A percentile compares a stretch with the other conserved stretches of the same genome.
These are phyloP conservation scores for Penicillium brasilianum DNA, from an alignment of 2,329 filamentous ascomycete species.

Conservation along the genomic window DNA sequence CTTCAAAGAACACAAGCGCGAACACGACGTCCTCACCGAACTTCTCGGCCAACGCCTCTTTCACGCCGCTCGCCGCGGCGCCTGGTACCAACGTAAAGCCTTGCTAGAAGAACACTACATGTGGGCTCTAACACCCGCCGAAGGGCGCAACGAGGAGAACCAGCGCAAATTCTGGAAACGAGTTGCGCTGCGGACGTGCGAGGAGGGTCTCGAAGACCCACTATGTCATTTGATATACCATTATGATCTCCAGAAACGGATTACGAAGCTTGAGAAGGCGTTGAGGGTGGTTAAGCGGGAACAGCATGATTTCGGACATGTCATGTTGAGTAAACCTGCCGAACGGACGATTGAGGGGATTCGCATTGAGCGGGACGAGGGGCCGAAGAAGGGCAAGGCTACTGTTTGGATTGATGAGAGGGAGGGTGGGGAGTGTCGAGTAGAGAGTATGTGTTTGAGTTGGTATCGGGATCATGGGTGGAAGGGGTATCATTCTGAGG, in stretches of 20 bases:
- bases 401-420: slow-evolving; percentile 86
- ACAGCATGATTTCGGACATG: slow-evolving; percentile 92
- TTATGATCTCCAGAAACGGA: slow-evolving; percentile 90
- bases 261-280: slow-evolving; percentile 86
- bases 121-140: slow-evolving; percentile 62
- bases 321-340: slow-evolving; percentile 74
- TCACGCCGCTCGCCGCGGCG: slow-evolving; percentile 79
- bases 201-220: slow-evolving; percentile 81
- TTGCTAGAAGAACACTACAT: slow-evolving; percentile 96
- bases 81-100: slow-evolving; percentile 96
- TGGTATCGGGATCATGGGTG: slow-evolving; percentile 82
- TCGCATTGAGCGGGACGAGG: slow-evolving; percentile 69
- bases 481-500: slow-evolving; percentile 95
- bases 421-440: slow-evolving; percentile 75
- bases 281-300: slow-evolving; percentile 81
- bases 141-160: slow-evolving; percentile 57
- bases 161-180: slow-evolving; percentile 85
- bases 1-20: slow-evolving; percentile 77
- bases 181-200: slow-evolving; percentile 78
- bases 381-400: slow-evolving; percentile 51
- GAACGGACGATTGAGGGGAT: slow-evolving; percentile 78
- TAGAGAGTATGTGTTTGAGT: slow-evolving; percentile 92
- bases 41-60: slow-evolving; percentile 82
- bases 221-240: slow-evolving; percentile 92
- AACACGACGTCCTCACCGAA: slow-evolving; percentile 75